Percentiles rank a stretch among this genome's conserved stretches.
These are phyloP conservation scores for Chaetomium sp. DNA, from an alignment of 2,329 filamentous ascomycete genomes.

Conservation along the genomic window DNA sequence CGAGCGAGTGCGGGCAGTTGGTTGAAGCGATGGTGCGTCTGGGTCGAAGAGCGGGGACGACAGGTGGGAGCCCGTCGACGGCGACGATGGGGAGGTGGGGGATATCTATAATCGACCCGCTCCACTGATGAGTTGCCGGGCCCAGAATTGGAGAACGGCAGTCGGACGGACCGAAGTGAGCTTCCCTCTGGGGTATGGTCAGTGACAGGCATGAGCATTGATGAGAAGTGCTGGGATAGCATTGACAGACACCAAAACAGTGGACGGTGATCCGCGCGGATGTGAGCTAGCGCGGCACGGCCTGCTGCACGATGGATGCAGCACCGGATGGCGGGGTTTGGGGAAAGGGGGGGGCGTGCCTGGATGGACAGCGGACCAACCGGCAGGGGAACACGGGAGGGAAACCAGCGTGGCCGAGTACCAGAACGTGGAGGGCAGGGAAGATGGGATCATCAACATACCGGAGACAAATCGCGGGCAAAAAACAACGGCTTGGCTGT, in stretches of 20 bases:
- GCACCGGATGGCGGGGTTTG: slow-evolving; percentile 45
- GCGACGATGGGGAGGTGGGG: slow-evolving; percentile 36
- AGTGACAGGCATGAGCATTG: slow-evolving; percentile 44
- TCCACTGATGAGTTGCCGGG: slow-evolving; percentile 35
- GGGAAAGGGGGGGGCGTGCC: slow-evolving; percentile 38
- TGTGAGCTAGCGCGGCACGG: slow-evolving; percentile 44
- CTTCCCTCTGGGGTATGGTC: slow-evolving; percentile 42
- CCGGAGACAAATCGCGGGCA: slow-evolving; percentile 31
- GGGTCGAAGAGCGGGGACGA: slow-evolving; percentile 30
- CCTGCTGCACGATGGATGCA: slow-evolving; percentile 41
- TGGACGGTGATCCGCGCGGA: slow-evolving; percentile 44
- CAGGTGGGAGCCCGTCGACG: slow-evolving; percentile 32
- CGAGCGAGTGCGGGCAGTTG: slow-evolving; percentile 49
- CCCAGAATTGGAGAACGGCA: slow-evolving; percentile 42
- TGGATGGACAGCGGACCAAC: slow-evolving; percentile 39
- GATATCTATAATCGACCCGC: slow-evolving; percentile 43
- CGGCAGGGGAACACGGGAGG: slow-evolving; percentile 38
- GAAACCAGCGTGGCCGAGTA: slow-evolving; percentile 32
- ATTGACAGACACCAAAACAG: slow-evolving; percentile 44
- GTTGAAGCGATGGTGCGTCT: slow-evolving; percentile 45
- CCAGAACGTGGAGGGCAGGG: slow-evolving; percentile 34
- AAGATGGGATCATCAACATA: slow-evolving; percentile 40
- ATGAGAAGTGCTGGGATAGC: slow-evolving; percentile 42
- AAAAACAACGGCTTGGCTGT: slow-evolving; percentile 24
- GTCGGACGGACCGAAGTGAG: slow-evolving; percentile 45